phyloP scores from a whole-genome alignment of 768 basidiomycete genomes.

The Boletus vinaceobasis region DNA sequence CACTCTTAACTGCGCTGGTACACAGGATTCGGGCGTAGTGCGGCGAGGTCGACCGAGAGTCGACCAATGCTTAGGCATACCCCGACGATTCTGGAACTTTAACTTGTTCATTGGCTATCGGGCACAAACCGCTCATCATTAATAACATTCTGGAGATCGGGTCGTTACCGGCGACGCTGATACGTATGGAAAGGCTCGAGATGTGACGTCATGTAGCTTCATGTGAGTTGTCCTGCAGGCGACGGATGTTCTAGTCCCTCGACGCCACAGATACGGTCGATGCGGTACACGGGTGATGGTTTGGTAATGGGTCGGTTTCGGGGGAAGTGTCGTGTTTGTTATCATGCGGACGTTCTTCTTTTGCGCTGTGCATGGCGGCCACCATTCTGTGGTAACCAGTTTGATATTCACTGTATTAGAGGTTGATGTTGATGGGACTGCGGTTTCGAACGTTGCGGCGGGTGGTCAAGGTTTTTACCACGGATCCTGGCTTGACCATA shows the following conservation, averaged over 20 bases:
- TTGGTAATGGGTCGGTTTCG: constrained; percentile 6
- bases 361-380: no score
- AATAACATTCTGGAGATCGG: neutral
- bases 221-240: no score
- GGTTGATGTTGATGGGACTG: neutral
- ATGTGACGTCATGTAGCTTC: constrained; percentile 3
- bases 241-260: neutral
- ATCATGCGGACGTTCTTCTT: neutral
- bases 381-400: neutral
- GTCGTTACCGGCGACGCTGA: neutral
- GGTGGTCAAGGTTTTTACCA: neutral
- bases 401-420: neutral
- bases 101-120: neutral
- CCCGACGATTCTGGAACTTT: neutral
- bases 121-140: neutral
- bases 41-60: neutral
- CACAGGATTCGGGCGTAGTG: neutral
- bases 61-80: neutral
- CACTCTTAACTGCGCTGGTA: neutral
- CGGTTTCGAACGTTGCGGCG: neutral
- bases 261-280: neutral
- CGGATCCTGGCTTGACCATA: neutral
- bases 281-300: neutral
- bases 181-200: neutral
- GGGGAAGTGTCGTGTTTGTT: neutral